Evolutionary conservation across 495 filamentous ascomycete genomes (phyloP).

Genomic region (Hyaloscypha hepaticicola): DNA sequence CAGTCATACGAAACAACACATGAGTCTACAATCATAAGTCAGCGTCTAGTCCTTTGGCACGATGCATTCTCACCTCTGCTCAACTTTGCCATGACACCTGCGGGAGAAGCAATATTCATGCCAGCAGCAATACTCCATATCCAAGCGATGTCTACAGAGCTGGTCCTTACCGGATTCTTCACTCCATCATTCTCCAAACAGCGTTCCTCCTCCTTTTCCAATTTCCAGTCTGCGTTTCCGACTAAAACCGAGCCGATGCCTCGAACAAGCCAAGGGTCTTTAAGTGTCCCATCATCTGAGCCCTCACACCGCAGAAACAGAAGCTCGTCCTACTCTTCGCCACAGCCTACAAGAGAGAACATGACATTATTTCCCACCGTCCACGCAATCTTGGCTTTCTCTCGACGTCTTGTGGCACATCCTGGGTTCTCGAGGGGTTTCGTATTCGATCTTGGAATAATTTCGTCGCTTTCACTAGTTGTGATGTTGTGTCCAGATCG

Average conservation of each 20-base stretch:
- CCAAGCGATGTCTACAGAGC: slow-evolving; percentile 18
- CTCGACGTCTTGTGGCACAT: slow-evolving; percentile 14
- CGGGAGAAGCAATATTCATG: slow-evolving; percentile 17
- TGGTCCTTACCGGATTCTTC: slow-evolving; percentile 15
- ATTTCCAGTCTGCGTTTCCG: background rate
- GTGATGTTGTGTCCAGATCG: slow-evolving; percentile 21
- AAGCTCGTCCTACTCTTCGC: slow-evolving; percentile 2
- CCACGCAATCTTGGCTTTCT: slow-evolving; percentile 20
- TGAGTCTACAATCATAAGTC: slow-evolving; percentile 3
- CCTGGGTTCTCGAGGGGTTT: slow-evolving; percentile 17
- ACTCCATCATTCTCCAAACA: slow-evolving; percentile 7
- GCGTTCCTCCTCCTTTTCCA: slow-evolving; percentile 19
- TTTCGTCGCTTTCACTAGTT: slow-evolving; percentile 12
- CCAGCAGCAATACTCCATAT: slow-evolving; percentile 25
- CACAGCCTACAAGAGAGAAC: background rate
- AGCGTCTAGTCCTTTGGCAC: slow-evolving; percentile 23
- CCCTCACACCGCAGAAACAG: background rate
- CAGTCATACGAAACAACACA: background rate
- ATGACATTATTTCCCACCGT: slow-evolving; percentile 15
- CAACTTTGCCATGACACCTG: slow-evolving; percentile 15
- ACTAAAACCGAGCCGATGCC: background rate
- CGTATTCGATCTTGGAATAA: slow-evolving; percentile 25
- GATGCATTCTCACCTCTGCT: slow-evolving; percentile 23
- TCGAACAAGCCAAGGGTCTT: background rate
- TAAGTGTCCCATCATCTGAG: background rate